Conservation (phyloP, 495 filamentous ascomycete species). For the Neurospora cerealis region DNA sequence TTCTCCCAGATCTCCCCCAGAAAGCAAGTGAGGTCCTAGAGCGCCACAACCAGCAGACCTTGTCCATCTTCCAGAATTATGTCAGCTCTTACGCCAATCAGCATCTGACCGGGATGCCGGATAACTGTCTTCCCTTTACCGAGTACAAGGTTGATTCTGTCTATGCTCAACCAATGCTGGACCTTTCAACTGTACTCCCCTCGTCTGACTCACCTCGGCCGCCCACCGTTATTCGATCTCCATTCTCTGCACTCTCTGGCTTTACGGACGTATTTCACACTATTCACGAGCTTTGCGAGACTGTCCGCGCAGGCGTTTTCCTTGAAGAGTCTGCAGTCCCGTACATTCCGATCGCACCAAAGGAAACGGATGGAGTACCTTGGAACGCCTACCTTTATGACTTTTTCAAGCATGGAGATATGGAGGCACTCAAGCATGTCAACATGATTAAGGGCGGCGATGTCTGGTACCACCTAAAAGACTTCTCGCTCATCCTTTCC, state of each 20-base stretch:
- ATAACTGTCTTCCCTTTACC: slow-evolving; percentile 50
- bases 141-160: slow-evolving; percentile 7
- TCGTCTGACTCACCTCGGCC: not conserved
- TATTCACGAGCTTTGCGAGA: slow-evolving; percentile 53
- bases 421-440: slow-evolving; percentile 40
- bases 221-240: slow-evolving; percentile 38
- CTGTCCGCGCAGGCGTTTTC: slow-evolving; percentile 54
- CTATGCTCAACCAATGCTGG: not conserved
- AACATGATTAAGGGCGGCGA: slow-evolving; percentile 55
- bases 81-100: slow-evolving; percentile 58
- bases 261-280: slow-evolving; percentile 49
- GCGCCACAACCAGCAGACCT: slow-evolving; percentile 51
- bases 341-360: slow-evolving; percentile 46
- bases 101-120: slow-evolving; percentile 38
- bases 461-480: slow-evolving; percentile 57
- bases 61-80: slow-evolving; percentile 55
- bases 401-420: slow-evolving; percentile 62
- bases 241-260: slow-evolving; percentile 65
- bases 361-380: slow-evolving; percentile 33
- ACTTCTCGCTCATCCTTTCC: slow-evolving; percentile 60
- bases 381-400: slow-evolving; percentile 66
- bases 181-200: not conserved
- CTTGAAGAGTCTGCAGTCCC: slow-evolving; percentile 64
- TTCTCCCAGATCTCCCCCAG: slow-evolving; percentile 52
- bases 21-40: slow-evolving; percentile 43